Evolutionary conservation across 768 basidiomycete genomes (phyloP).

Genomic region (Amanita jacksonii): DNA sequence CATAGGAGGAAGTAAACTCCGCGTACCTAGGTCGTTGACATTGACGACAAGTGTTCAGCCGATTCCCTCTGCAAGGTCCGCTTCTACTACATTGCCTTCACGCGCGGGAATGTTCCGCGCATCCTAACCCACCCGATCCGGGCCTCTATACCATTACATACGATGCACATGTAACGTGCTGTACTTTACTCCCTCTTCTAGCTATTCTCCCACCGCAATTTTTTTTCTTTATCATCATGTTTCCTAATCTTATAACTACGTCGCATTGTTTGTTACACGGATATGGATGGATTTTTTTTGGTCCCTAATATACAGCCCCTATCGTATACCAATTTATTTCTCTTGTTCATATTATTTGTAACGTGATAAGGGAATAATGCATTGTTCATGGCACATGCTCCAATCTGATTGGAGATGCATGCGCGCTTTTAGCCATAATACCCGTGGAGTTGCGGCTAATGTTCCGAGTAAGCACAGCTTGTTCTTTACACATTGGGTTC

Average conservation of each 20-base stretch:
- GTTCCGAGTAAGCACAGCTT: too few species aligned
- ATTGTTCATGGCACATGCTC: too few species aligned
- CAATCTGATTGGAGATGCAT: too few species aligned
- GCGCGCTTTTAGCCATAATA: too few species aligned
- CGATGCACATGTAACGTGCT: conserved; percentile 1
- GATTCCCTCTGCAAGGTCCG: not conserved
- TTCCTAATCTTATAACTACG: not conserved
- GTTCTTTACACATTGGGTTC: too few species aligned
- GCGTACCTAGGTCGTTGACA: conserved; percentile 5
- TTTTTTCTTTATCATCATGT: not conserved
- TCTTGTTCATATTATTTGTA: too few species aligned
- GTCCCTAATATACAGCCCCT: not conserved
- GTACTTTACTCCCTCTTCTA: too few species aligned
- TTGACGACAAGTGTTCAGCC: not conserved
- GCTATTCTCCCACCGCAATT: too few species aligned
- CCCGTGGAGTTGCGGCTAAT: too few species aligned
- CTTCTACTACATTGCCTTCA: conserved; percentile 1
- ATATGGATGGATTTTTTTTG: not conserved
- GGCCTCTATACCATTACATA: not conserved
- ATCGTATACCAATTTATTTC: not conserved
- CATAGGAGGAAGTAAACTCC: not conserved
- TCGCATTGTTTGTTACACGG: not conserved
- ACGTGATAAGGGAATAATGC: too few species aligned
- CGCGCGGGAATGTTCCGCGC: not conserved
- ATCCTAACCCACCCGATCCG: not conserved